phyloP scores from a whole-genome alignment of 2,329 filamentous ascomycete species.

The Penicillium brasilianum region DNA sequence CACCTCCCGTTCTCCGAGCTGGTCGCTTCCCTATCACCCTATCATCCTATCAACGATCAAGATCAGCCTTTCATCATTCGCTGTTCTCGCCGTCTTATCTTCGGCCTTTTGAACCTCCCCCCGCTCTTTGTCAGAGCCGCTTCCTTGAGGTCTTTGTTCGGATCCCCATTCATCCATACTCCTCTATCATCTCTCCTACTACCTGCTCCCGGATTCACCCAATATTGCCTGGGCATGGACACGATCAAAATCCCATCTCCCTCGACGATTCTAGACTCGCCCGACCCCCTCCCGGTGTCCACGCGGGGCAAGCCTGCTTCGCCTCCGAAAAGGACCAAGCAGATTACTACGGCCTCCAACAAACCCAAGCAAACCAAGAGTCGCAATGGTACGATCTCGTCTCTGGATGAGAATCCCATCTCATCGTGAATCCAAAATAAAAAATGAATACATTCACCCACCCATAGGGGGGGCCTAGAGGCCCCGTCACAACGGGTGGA shows the following conservation, averaged over 20 bases:
- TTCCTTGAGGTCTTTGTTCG: neutral
- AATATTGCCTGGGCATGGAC: constrained; percentile 54
- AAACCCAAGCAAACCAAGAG: constrained; percentile 77
- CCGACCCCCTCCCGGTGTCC: constrained; percentile 32
- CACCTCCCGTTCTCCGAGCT: neutral
- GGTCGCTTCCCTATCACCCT: neutral
- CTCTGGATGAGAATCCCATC: constrained; percentile 18
- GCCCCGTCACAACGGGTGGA: neutral
- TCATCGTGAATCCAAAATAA: neutral
- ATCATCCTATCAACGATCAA: neutral
- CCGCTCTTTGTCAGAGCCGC: neutral
- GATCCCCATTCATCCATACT: neutral
- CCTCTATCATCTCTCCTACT: neutral
- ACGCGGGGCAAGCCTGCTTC: constrained; percentile 35
- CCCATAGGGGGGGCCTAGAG: neutral
- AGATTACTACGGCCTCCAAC: constrained; percentile 32
- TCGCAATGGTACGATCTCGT: constrained; percentile 67
- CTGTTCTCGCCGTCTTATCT: constrained; percentile 22
- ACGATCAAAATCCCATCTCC: constrained; percentile 65
- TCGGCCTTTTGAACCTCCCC: constrained; percentile 6
- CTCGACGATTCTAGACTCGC: constrained; percentile 56
- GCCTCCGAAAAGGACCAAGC: constrained; percentile 30
- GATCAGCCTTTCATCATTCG: constrained; percentile 15
- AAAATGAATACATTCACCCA: neutral
- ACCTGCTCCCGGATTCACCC: constrained; percentile 3